Base-by-base conservation (phyloP, 23 red algal genomes). In the Agarophyton chilense region DNA sequence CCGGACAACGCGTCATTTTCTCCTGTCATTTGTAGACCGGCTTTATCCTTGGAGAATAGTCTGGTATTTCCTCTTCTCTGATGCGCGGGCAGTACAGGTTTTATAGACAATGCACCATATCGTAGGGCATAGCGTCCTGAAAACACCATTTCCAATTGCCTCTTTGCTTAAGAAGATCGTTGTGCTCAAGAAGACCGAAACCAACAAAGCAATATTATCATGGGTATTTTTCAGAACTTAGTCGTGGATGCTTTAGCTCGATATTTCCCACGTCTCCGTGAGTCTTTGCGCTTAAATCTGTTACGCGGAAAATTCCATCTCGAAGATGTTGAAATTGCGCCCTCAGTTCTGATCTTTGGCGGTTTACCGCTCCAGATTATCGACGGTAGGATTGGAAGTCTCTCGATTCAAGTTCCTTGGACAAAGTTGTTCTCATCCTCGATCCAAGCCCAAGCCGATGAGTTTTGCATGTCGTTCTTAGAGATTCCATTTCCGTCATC, bases 211-310 rank as follows among this genome's bases (percentile, higher is more conserved):
- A 65, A 18, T 11, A 25, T 9, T 29, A 65, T 16, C 60, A 89
- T 89, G 85, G 85, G 70, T n/a, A 55, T 89, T 22, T 72, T 89
- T 61, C 85, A 89, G 60, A 71, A 66, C 38, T 33, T 89, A 6
- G 70, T 71, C 57, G 40, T 77, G 22, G 85, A 89, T 57, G 70
- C 73, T 35, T 18, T 89, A 14, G 50, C 36, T 21, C 43, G 72
- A 33, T 41, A 89, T 55, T 89, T 77, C 44, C 85, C 85, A 13
- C 52, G 67, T 42, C 85, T 89, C 10, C 56, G 53, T 4, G 85
- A 89, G 16, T 73, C 41, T 34, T 35, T 89, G 38, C 85, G 73
- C 38, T n/a, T 89, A 6, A 89, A 89, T 55, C 51, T 89, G 47
- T 51, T 74, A 25, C 45, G 49, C 0, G 85, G 85, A 63, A 60